Base-by-base conservation (phyloP, 2,329 filamentous ascomycete species). In the Cytospora schulzeri region DNA sequence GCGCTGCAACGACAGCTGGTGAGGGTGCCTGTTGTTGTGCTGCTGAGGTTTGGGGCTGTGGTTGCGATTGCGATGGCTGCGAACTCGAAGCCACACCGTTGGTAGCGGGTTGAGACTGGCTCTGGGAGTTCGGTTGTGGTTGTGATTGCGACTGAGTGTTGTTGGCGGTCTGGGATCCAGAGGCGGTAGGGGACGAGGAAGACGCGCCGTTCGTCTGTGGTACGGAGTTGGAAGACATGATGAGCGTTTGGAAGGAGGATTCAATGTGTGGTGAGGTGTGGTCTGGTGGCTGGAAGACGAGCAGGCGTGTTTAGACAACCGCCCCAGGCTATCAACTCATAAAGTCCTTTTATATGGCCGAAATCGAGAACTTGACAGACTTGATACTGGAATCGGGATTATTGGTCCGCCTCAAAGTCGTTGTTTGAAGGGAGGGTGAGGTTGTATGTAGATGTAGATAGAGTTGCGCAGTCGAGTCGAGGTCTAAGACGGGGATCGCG, bases 161-260 rank as follows among this genome's bases (percentile, higher is more conserved):
- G 60, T 58, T 59, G 29, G 68, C 35, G 62, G 69, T 63, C 63
- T 71, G 66, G 64, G 68, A 69, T 63, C 62, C 50, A 22, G 72
- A 71, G 24, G 71, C 75, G 35, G 76, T 70, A 9, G 73, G 70
- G 31, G 81, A 76, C 45, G 81, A 73, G 24, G 76, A 66, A 1
- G 79, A 74, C 28, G 82, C 76, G 67, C 85, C 85, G 71, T 88
- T 88, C 12, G 83, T 79, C 70, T 87, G 84, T 9, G 83, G 77
- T 35, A 74, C 71, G 52, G 73, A 69, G 15, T 59, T 33, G 29
- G 65, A n/a, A 54, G 75, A 73, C 71, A 77, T 77, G 19, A 69
- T 71, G 55, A 62, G 57, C 22, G 24, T 51, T n/a, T 58, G 55
- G 53, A 6, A 19, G 15, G 45, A 15, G 33, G 33, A 31, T 56